phyloP scores from a whole-genome alignment of 163 green algal species.

The Prototheca cutis region DNA sequence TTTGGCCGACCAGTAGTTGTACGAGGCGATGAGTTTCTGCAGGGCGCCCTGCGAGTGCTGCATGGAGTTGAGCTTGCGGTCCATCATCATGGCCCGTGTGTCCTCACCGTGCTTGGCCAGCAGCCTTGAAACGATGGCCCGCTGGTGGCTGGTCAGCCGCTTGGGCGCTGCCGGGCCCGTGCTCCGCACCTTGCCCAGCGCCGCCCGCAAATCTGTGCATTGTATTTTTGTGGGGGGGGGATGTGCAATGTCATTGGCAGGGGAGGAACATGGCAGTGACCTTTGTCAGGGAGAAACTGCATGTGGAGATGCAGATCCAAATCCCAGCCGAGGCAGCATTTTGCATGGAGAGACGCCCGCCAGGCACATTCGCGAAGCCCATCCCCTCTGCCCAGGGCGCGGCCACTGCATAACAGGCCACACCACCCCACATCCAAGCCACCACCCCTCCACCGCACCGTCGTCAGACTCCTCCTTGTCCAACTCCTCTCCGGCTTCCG shows the following conservation, averaged over 20 bases:
- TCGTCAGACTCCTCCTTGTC: neutral
- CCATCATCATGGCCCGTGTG: conserved; percentile 32
- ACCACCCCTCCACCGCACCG: no score
- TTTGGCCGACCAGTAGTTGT: conserved; percentile 12
- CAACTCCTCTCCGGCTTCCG: neutral
- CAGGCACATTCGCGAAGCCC: no score
- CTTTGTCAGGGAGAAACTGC: no score
- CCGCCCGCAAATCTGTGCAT: neutral
- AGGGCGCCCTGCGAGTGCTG: conserved; percentile 32
- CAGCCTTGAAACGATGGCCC: conserved; percentile 21
- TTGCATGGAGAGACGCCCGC: no score
- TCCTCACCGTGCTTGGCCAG: conserved; percentile 30
- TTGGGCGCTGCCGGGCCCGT: conserved; percentile 24
- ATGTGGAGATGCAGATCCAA: no score
- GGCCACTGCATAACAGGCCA: no score
- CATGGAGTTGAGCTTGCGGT: conserved; percentile 45
- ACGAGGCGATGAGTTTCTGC: conserved; percentile 24
- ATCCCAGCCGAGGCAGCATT: no score
- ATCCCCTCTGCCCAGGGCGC: no score
- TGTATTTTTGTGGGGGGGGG: no score
- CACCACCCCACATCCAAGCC: no score
- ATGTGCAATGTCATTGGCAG: no score
- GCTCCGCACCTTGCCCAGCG: conserved; percentile 4
- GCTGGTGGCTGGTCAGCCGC: conserved; percentile 32
- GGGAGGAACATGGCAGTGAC: no score